phyloP scores from a whole-genome alignment of 306 rosid genomes.

The Dalbergia cultrata region DNA sequence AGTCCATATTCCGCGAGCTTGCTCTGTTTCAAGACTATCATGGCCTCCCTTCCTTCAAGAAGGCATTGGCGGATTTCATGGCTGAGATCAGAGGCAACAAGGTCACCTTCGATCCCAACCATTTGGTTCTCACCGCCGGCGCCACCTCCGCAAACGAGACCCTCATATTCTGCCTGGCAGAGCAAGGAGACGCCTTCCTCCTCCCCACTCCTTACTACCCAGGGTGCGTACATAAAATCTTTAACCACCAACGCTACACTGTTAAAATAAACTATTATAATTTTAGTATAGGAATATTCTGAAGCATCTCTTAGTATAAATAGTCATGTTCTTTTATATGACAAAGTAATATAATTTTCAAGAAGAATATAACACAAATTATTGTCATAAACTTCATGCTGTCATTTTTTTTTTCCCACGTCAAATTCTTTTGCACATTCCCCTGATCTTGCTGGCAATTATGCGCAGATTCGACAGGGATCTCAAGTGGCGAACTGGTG shows the following conservation, averaged over 20 bases:
- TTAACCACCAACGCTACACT: no score
- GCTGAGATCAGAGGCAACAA: conserved; percentile 77
- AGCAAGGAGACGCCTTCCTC: conserved; percentile 77
- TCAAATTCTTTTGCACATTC: not conserved
- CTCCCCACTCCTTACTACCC: conserved; percentile 91
- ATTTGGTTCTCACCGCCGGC: conserved; percentile 82
- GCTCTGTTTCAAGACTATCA: conserved; percentile 98
- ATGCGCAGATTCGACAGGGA: conserved; percentile 80
- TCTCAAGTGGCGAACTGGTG: conserved; percentile 86
- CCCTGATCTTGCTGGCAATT: conserved; percentile 44
- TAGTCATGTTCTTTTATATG: no score
- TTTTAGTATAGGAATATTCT: no score
- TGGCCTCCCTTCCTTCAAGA: conserved; percentile 85
- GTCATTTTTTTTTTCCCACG: not conserved
- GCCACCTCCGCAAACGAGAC: conserved; percentile 89
- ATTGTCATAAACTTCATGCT: not conserved
- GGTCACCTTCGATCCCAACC: conserved; percentile 70
- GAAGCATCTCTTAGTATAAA: no score
- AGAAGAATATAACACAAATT: no score
- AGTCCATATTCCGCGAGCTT: conserved; percentile 84
- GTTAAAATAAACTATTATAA: no score
- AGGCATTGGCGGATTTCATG: conserved; percentile 83
- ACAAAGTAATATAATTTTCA: no score
- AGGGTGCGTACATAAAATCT: conserved; percentile 50
- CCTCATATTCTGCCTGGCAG: conserved; percentile 81